Percentiles rank a stretch among this genome's conserved stretches.
Conservation (phyloP, 495 filamentous ascomycete genomes). For the Aspergillus heteromorphus region DNA sequence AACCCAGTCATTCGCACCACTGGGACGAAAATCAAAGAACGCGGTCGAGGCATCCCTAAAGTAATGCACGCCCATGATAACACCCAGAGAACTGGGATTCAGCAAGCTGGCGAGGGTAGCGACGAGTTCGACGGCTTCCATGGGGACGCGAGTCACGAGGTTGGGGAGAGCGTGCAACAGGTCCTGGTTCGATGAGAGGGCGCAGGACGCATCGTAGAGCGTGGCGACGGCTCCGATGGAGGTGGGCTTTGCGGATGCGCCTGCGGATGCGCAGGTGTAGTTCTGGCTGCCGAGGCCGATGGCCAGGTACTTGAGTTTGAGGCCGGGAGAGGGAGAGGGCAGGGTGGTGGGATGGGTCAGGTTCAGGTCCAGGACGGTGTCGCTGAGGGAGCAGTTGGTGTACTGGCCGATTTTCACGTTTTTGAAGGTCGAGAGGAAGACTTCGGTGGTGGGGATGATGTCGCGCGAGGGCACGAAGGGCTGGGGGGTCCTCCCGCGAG, state of each 20-base stretch:
- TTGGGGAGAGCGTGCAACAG: slow-evolving; percentile 30
- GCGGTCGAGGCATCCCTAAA: slow-evolving; percentile 51
- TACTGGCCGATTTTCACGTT: slow-evolving; percentile 12
- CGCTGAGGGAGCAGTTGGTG: slow-evolving; percentile 26
- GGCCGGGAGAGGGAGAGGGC: slow-evolving; percentile 35
- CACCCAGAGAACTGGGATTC: not conserved
- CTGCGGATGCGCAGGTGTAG: slow-evolving; percentile 54
- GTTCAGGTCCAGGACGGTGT: slow-evolving; percentile 14
- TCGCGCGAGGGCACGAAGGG: too few relatives aligned
- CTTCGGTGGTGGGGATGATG: not conserved
- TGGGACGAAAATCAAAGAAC: slow-evolving; percentile 52
- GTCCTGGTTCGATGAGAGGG: slow-evolving; percentile 20
- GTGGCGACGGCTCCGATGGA: slow-evolving; percentile 60
- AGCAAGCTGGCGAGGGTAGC: slow-evolving; percentile 22
- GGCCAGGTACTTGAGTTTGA: slow-evolving; percentile 56
- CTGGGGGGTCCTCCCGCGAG: not conserved
- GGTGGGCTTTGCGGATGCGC: slow-evolving; percentile 17
- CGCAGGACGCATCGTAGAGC: slow-evolving; percentile 58
- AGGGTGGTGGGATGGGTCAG: slow-evolving; percentile 23
- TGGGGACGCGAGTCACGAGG: slow-evolving; percentile 32
- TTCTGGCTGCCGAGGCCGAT: slow-evolving; percentile 73
- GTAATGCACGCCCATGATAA: slow-evolving; percentile 58
- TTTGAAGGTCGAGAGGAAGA: not conserved
- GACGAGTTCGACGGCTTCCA: slow-evolving; percentile 30
- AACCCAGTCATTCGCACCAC: slow-evolving; percentile 31